Conservation (phyloP, 2,329 filamentous ascomycete species). For the Venturia asperata region DNA sequence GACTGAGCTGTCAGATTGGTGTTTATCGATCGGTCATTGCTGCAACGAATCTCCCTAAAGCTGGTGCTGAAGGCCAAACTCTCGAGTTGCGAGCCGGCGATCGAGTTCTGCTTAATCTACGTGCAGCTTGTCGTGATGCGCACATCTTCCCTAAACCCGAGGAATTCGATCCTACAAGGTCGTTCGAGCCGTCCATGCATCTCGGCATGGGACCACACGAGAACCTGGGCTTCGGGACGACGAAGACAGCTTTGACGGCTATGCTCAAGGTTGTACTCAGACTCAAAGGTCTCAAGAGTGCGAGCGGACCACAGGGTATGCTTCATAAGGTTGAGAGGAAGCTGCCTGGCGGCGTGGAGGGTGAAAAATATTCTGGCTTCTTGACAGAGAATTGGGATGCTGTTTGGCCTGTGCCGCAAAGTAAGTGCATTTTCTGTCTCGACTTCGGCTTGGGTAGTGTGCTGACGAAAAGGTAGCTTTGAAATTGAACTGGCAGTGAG, state of each 20-base stretch:
- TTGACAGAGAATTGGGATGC: conserved; percentile 19
- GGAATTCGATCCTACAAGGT: conserved; percentile 55
- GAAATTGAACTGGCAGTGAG: conserved; percentile 19
- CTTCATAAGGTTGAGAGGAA: conserved; percentile 54
- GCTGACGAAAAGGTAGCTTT: conserved; percentile 14
- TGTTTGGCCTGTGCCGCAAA: conserved; percentile 19
- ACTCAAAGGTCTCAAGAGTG: conserved; percentile 53
- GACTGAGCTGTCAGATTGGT: conserved; percentile 57
- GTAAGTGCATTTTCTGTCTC: conserved; percentile 8
- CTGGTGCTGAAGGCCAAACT: conserved; percentile 27
- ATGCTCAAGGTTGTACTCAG: conserved; percentile 61
- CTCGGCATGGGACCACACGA: conserved; percentile 57
- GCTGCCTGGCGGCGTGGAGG: conserved; percentile 5
- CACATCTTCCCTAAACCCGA: conserved; percentile 55
- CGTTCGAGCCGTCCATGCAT: conserved; percentile 57
- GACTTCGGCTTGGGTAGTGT: not conserved
- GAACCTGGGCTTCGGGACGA: conserved; percentile 55
- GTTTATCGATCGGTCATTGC: conserved; percentile 51
- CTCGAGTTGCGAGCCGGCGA: conserved; percentile 50
- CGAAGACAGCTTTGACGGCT: conserved; percentile 55
- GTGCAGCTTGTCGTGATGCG: conserved; percentile 41
- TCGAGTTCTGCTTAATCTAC: conserved; percentile 58
- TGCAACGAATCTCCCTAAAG: conserved; percentile 43
- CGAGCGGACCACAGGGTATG: conserved; percentile 56
- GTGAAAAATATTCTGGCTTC: conserved; percentile 17